These are phyloP conservation scores for Bruguiera sexangula DNA, from an alignment of 345 rosid genomes.

Conservation along the genomic window DNA sequence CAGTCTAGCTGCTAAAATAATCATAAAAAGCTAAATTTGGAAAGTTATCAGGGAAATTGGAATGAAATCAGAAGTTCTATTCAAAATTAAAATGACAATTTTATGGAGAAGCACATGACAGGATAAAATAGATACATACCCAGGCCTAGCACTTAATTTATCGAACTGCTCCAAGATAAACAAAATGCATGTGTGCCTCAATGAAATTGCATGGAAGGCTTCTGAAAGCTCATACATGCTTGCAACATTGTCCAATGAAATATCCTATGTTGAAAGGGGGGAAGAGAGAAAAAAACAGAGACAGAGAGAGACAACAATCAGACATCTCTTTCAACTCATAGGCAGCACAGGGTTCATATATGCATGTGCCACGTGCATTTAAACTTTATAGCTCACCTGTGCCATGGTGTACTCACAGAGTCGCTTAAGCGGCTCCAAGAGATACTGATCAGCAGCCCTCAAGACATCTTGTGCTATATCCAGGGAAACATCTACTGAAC, in stretches of 20 bases:
- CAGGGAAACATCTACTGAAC: conserved; percentile 78
- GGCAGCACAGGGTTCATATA: conserved; percentile 13
- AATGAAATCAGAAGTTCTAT: background rate
- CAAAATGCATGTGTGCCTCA: conserved; percentile 87
- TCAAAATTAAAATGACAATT: background rate
- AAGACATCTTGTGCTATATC: conserved; percentile 95
- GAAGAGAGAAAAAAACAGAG: background rate
- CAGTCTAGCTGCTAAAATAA: no score
- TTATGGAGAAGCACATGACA: conserved; percentile 2
- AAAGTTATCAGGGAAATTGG: background rate
- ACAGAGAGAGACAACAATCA: conserved; percentile 17
- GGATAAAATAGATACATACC: conserved; percentile 46
- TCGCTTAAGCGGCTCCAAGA: conserved; percentile 93
- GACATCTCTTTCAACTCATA: conserved; percentile 14
- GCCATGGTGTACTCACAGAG: conserved; percentile 96
- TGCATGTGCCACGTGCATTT: background rate
- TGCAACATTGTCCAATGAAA: conserved; percentile 80
- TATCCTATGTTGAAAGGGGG: conserved; percentile 47
- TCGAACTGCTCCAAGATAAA: conserved; percentile 88
- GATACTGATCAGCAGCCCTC: conserved; percentile 99
- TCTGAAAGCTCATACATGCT: conserved; percentile 98
- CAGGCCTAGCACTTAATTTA: conserved; percentile 65
- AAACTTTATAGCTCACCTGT: conserved; percentile 55
- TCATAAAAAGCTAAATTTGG: no score
- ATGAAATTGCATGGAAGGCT: conserved; percentile 86